Conservation (phyloP, 371 early-diverging fungal species). For the Chytridium lagenaria region DNA sequence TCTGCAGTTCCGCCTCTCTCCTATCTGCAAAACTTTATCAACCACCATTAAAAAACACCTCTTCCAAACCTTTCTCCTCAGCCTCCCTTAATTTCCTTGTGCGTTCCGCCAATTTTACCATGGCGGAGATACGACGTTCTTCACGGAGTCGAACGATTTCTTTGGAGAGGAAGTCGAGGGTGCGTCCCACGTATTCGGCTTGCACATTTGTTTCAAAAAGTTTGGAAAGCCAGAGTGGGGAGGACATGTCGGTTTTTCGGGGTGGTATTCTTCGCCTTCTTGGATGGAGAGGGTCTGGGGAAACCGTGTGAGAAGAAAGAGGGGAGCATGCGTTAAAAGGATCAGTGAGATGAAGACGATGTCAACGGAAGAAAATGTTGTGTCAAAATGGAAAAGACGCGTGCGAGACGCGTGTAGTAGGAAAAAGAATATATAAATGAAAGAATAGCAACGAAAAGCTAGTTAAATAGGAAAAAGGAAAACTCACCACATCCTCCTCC, state of each 20-base stretch:
- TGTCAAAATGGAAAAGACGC: too few species aligned
- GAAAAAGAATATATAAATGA: neutral
- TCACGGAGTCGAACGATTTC: slow-evolving; percentile 59
- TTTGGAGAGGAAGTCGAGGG: slow-evolving; percentile 57
- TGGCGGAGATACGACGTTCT: slow-evolving; percentile 52
- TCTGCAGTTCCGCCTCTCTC: slow-evolving; percentile 52
- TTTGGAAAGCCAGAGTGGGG: slow-evolving; percentile 34
- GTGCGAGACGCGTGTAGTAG: too few species aligned
- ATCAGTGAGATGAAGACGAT: neutral
- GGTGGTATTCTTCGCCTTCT: slow-evolving; percentile 28
- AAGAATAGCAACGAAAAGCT: neutral
- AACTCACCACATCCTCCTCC: slow-evolving; percentile 19
- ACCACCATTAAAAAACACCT: neutral
- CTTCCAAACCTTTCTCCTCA: slow-evolving; percentile 50
- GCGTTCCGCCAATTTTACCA: slow-evolving; percentile 60
- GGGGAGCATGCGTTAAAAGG: too few species aligned
- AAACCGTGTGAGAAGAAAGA: too few species aligned
- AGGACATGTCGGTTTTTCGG: slow-evolving; percentile 17
- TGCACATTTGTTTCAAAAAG: slow-evolving; percentile 47
- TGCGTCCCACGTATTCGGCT: slow-evolving; percentile 50
- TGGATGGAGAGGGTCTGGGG: slow-evolving; percentile 25
- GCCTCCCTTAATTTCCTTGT: slow-evolving; percentile 60
- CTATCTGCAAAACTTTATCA: slow-evolving; percentile 26
- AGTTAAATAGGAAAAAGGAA: neutral
- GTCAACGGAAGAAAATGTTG: too few species aligned